Evolutionary conservation across 1,139 yeast genomes (phyloP), one percentile per base, ranked within the genome.

Genomic region (Debaryomyces sp.): DNA sequence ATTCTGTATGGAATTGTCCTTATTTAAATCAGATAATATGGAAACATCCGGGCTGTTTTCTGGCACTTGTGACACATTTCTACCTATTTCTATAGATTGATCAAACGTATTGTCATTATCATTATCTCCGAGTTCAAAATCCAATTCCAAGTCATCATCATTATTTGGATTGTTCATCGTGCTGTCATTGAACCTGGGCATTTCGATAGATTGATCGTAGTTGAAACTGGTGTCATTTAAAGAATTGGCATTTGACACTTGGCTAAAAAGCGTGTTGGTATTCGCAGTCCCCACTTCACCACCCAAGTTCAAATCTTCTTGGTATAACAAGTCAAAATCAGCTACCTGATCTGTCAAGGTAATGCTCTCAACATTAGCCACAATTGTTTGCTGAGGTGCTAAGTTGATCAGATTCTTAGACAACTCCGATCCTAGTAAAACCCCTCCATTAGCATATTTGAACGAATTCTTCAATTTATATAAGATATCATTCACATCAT

Each of bases 401-500:
- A 82, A 70, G 52, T 79, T 80, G 33, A 78, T 63, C 33, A 56
- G 51, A 40, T 54, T 57, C 22, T 59, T 50, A 5, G 50, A 62
- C 51, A 45, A 63, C 6, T 64, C 71, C 15, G 67, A 58, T 13
- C 75, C 73, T 39, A 70, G 58, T 17, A 59, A 59, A 30, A 67
- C 65, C 4, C 74, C 73, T 10, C 63, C 64, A 54, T 71, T 71
- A 33, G 77, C 76, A 44, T 66, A 58, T 56, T 69, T 69, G 68
- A 92, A 92, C 3, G 96, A 82, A 42, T 87, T 81, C 59, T 88
- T 89, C 57, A 92, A 74, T 61, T 85, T 87, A 53, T 84, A 70
- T 49, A 92, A 71, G 1, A 92, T 87, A 56, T 89, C 96, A 45
- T 84, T 81, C 37, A 91, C 94, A 62, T 94, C 99, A 52, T 90